Conservation (phyloP, 441 rosid genomes). For the Pelargonium fulgidum region DNA sequence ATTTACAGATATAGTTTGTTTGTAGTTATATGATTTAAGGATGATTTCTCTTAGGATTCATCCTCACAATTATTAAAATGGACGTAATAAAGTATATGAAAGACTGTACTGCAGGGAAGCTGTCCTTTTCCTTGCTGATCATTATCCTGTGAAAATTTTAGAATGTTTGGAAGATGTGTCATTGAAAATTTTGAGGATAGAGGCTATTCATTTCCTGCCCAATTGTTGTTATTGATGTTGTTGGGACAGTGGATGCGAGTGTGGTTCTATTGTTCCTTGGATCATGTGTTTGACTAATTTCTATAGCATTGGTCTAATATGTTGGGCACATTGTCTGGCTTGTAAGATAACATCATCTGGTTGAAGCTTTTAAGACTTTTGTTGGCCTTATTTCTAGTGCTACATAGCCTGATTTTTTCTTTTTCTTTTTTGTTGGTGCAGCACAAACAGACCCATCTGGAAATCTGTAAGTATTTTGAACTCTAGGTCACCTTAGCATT, state of each 20-base stretch:
- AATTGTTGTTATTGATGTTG: background rate
- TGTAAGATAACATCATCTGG: background rate
- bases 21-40: background rate
- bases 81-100: background rate
- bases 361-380: background rate
- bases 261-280: background rate
- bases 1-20: background rate
- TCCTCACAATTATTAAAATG: background rate
- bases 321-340: background rate
- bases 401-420: background rate
- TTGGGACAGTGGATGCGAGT: background rate
- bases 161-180: background rate
- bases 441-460: constrained; percentile 76
- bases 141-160: background rate
- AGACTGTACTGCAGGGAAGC: background rate
- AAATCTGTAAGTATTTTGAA: constrained; percentile 50
- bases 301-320: background rate
- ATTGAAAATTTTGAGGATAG: background rate
- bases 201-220: background rate
- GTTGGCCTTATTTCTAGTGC: background rate
- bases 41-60: background rate
- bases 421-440: constrained; percentile 24
- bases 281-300: too few relatives aligned
- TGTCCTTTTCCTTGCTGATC: background rate
- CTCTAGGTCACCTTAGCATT: background rate